A percentile compares a stretch with the other conserved stretches of the same genome.
phyloP scores from a whole-genome alignment of 1,139 yeast genomes.

The Lodderomyces margitis region DNA sequence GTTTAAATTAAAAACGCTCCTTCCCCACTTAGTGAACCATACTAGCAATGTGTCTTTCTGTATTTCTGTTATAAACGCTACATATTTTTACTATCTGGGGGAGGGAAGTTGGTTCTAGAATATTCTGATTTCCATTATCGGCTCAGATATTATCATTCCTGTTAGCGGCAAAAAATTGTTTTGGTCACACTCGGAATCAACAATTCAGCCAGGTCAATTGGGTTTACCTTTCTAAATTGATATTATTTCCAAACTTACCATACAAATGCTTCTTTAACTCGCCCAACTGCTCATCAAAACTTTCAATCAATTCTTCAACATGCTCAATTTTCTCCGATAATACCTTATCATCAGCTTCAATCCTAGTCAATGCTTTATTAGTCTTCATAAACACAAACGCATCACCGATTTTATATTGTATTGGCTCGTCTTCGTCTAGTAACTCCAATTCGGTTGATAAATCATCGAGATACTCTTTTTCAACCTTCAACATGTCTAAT shows the following conservation, averaged over 20 bases:
- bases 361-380: constrained; percentile 58
- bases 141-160: too few relatives aligned
- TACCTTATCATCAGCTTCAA: constrained; percentile 59
- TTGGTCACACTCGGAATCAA: too few relatives aligned
- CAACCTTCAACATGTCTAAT: constrained; percentile 53
- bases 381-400: constrained; percentile 69
- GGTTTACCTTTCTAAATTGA: constrained; percentile 71
- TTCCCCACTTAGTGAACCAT: too few relatives aligned
- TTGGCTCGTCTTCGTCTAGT: constrained; percentile 71
- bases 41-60: too few relatives aligned
- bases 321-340: constrained; percentile 50
- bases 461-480: constrained; percentile 88
- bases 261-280: constrained; percentile 72
- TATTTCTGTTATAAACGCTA: too few relatives aligned
- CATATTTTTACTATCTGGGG: too few relatives aligned
- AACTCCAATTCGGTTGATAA: constrained; percentile 82
- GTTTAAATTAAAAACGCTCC: too few relatives aligned
- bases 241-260: constrained; percentile 86
- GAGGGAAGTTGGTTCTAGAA: too few relatives aligned
- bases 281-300: constrained; percentile 52
- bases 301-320: constrained; percentile 48
- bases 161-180: too few relatives aligned
- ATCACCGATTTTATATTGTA: constrained; percentile 75
- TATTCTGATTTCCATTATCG: too few relatives aligned
- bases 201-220: too few relatives aligned